Evolutionary conservation across 805 yeast genomes (phyloP), one percentile per base, ranked within the genome.

Genomic region (Candida endomychidarum): DNA sequence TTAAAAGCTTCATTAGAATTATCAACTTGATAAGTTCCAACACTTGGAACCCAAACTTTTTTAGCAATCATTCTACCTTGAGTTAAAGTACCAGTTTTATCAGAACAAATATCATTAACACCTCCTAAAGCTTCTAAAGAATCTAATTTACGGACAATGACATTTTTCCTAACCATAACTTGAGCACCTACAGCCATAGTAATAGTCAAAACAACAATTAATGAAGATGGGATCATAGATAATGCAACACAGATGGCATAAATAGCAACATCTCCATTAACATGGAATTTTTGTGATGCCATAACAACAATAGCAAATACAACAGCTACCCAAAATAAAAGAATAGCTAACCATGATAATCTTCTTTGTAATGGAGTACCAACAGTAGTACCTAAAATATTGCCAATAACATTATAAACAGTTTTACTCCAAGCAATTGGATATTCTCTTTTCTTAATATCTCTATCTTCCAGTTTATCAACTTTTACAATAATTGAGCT

Each of bases 281-380:
- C 70, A 18, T 34, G 45, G 48, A 64, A 50, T 44, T 50, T 59
- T 42, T 64, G 70, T 2, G 67, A 57, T 2, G 53, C 68, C 68
- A 64, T 63, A 3, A 64, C 70, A 8, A 64, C 57, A 31, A 64
- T 62, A 5, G 70, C 70, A 53, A 64, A 63, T 14, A 64, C 21
- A 6, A 64, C 68, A 2, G 70, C 70, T 4, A 74, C 69, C 58
- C 74, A 70, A 47, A 74, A 74, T 42, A 74, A 67, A 38, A 72
- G 63, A 24, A 75, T 75, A 4, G 78, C 80, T 54, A 65, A 45
- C 78, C 76, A 52, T 47, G 74, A 54, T 58, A 77, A 43, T 53
- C 67, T 47, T 65, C 77, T 50, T 57, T 59, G 77, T 54, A 60
- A 70, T 45, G 58, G 72, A 48, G 78, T 75, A 53, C 70, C 70